Percentiles rank a stretch among this genome's conserved stretches.
phyloP scores from a whole-genome alignment of 768 basidiomycete genomes.

The Phylloporus arenicola region DNA sequence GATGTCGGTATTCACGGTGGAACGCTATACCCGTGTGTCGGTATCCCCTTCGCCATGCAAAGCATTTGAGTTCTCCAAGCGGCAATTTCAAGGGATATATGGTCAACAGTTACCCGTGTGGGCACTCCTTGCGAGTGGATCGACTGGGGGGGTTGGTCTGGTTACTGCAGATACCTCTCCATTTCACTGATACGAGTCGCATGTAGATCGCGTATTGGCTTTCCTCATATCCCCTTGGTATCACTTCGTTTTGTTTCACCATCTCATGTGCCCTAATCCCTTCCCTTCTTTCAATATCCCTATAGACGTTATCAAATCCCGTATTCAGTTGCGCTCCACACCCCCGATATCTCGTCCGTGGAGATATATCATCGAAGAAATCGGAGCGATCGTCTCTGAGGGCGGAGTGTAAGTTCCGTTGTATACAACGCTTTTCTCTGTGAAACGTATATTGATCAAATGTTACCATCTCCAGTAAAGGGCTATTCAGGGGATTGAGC shows the following conservation, averaged over 20 bases:
- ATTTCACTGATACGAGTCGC: not conserved
- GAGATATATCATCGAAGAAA: constrained; percentile 70
- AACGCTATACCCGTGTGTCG: not conserved
- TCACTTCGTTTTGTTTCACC: constrained; percentile 1
- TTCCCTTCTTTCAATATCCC: not conserved
- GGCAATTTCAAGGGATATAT: constrained; percentile 59
- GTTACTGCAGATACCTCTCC: not conserved
- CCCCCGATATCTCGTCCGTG: constrained; percentile 73
- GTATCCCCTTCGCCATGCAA: not conserved
- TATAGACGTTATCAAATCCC: constrained; percentile 85
- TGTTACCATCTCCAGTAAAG: constrained; percentile 31
- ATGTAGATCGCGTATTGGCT: constrained; percentile 61
- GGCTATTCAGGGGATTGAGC: constrained; percentile 67
- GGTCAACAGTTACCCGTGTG: constrained; percentile 74
- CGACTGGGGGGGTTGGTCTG: constrained; percentile 69
- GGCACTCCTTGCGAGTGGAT: constrained; percentile 78
- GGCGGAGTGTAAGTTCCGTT: constrained; percentile 58
- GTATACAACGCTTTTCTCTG: not conserved
- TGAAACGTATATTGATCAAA: not conserved
- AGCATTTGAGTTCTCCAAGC: constrained; percentile 90
- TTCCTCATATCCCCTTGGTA: constrained; percentile 84
- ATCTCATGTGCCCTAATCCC: not conserved
- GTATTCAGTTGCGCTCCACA: constrained; percentile 70
- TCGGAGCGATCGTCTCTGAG: constrained; percentile 62
- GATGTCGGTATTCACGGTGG: not conserved